Percentiles rank a stretch among this genome's conserved stretches.
Conservation (phyloP, 192 early-diverging fungal genomes). For the Backusella parvicylindrica region DNA sequence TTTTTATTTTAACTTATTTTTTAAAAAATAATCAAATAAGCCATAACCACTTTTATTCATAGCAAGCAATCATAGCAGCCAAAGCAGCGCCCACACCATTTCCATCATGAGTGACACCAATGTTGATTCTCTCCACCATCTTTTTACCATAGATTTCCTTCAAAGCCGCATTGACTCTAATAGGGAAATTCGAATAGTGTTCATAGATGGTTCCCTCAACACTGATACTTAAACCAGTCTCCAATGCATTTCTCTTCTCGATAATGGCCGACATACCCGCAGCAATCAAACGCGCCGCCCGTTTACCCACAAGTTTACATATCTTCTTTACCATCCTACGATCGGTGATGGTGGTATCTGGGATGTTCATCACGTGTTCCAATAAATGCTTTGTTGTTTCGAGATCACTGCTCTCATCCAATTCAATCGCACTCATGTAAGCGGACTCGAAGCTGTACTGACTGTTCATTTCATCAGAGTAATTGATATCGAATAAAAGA, state of each 20-base stretch:
- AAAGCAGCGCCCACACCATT: slow-evolving; percentile 73
- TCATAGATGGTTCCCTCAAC: slow-evolving; percentile 62
- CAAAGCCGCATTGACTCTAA: slow-evolving; percentile 9
- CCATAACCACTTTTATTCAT: background rate
- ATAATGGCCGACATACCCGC: slow-evolving; percentile 64
- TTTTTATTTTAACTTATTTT: too few species aligned
- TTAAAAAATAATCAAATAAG: too few species aligned
- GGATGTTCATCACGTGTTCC: slow-evolving; percentile 65
- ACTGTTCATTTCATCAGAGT: slow-evolving; percentile 56
- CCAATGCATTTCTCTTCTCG: slow-evolving; percentile 37
- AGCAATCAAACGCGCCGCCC: slow-evolving; percentile 80
- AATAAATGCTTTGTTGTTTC: slow-evolving; percentile 65
- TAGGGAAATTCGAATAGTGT: slow-evolving; percentile 52
- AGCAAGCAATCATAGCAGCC: slow-evolving; percentile 50
- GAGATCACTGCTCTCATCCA: slow-evolving; percentile 64
- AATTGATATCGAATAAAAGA: slow-evolving; percentile 67
- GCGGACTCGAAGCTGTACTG: slow-evolving; percentile 73
- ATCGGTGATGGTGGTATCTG: slow-evolving; percentile 66
- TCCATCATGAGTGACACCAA: slow-evolving; percentile 55
- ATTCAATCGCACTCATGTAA: slow-evolving; percentile 66
- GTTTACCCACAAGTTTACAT: slow-evolving; percentile 76
- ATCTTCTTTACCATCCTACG: slow-evolving; percentile 76
- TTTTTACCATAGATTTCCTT: slow-evolving; percentile 21
- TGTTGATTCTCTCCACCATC: slow-evolving; percentile 23
- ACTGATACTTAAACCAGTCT: slow-evolving; percentile 26